phyloP scores from a whole-genome alignment of 75 land plant species.

The Selaginella moellendorffii region DNA sequence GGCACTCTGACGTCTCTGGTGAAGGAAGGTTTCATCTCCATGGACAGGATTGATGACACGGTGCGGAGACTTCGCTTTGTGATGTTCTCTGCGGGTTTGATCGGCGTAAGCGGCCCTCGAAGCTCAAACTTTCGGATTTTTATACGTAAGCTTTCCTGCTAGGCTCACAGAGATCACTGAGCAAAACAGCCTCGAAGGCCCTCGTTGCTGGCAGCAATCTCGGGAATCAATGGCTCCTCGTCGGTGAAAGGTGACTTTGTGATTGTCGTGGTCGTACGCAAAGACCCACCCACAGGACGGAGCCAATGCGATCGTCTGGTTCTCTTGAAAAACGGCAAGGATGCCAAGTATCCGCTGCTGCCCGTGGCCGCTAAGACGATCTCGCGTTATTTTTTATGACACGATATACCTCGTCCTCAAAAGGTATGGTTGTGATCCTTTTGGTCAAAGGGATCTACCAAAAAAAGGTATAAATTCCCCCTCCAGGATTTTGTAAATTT shows the following conservation, averaged over 20 bases:
- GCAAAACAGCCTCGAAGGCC: slow-evolving; percentile 42
- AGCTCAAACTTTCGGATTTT: background rate
- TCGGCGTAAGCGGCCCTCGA: background rate
- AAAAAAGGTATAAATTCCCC: too few species aligned
- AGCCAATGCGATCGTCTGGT: background rate
- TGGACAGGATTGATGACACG: slow-evolving; percentile 64
- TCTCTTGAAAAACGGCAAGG: too few species aligned
- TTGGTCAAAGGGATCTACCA: too few species aligned
- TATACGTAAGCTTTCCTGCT: background rate
- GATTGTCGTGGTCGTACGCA: slow-evolving; percentile 64
- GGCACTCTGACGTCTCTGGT: slow-evolving; percentile 26
- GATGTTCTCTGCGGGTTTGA: slow-evolving; percentile 49
- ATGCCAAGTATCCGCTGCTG: too few species aligned
- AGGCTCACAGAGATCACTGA: slow-evolving; percentile 44
- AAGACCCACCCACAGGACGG: slow-evolving; percentile 16
- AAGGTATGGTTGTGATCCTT: too few species aligned
- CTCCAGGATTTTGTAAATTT: too few species aligned
- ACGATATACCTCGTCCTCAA: too few species aligned
- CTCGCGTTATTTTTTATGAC: too few species aligned
- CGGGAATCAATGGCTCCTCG: slow-evolving; percentile 51
- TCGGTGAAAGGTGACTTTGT: slow-evolving; percentile 34
- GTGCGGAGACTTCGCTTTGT: slow-evolving; percentile 51
- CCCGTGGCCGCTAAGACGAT: too few species aligned
- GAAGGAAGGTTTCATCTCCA: slow-evolving; percentile 25
- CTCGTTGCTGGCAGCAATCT: slow-evolving; percentile 68